These are phyloP conservation scores for Russula sp. DNA, from an alignment of 768 basidiomycete species.

Conservation along the genomic window DNA sequence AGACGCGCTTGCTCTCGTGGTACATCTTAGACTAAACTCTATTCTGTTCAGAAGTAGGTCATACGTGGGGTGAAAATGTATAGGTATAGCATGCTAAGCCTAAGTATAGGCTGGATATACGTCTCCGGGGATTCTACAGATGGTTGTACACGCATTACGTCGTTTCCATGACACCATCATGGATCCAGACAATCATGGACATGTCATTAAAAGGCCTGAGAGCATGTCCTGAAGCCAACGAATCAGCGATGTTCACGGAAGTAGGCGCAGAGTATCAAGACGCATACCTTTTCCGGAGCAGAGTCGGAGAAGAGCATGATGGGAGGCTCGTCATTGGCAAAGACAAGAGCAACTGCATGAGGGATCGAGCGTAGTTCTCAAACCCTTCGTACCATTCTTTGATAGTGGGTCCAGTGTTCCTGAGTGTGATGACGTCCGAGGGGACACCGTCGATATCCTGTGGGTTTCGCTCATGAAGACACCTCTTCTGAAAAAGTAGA, in stretches of 20 bases:
- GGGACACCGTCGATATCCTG: conserved; percentile 18
- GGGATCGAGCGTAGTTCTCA: conserved; percentile 29
- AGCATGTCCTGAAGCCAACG: conserved; percentile 13
- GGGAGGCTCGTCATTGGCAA: conserved; percentile 17
- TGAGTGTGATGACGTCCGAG: conserved; percentile 21
- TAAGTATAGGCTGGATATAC: neutral
- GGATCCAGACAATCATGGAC: conserved; percentile 7
- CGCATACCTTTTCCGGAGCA: conserved; percentile 21
- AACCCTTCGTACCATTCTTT: conserved; percentile 30
- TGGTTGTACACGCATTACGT: neutral
- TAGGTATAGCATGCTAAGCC: neutral
- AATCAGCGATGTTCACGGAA: neutral
- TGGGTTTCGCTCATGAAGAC: neutral
- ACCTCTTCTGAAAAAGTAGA: neutral
- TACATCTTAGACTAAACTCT: neutral
- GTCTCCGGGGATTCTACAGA: neutral
- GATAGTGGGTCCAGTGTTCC: neutral
- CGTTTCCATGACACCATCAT: neutral
- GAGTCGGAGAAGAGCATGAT: conserved; percentile 26
- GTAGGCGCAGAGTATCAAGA: neutral
- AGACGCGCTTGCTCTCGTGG: neutral
- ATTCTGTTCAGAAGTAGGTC: neutral
- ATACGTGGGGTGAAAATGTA: neutral
- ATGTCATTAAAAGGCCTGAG: conserved; percentile 25
- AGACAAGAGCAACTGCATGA: conserved; percentile 24